These are phyloP conservation scores for Rhododendron simsii DNA, from an alignment of 148 eudicot genomes.

Conservation along the genomic window DNA sequence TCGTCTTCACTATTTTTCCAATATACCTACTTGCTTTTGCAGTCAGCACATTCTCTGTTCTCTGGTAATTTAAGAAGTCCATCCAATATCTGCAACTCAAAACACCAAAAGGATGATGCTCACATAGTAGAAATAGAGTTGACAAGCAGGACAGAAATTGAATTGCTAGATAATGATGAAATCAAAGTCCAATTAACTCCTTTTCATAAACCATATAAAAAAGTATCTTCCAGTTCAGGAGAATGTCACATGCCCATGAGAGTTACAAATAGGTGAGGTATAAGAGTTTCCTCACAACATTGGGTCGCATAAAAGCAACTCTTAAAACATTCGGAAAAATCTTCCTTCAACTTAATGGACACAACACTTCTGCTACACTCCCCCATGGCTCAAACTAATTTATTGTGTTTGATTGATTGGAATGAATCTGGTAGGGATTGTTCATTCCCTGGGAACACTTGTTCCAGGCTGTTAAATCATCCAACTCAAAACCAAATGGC, in stretches of 20 bases:
- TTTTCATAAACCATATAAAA: background rate
- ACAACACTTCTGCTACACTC: background rate
- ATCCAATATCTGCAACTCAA: constrained; percentile 64
- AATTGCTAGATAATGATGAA: background rate
- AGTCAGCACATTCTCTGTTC: constrained; percentile 96
- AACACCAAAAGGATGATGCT: background rate
- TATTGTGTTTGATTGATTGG: background rate
- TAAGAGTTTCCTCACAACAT: background rate
- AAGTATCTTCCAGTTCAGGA: too few relatives aligned
- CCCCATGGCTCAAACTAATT: background rate
- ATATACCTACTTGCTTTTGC: constrained; percentile 77
- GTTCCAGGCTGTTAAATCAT: background rate
- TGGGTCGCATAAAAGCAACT: background rate
- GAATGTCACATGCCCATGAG: background rate
- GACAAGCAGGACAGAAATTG: background rate
- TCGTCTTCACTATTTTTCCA: background rate
- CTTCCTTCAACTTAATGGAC: background rate
- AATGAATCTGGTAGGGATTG: background rate
- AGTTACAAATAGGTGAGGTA: background rate
- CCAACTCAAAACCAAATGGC: too few relatives aligned
- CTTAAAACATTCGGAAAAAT: background rate
- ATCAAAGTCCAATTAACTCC: background rate
- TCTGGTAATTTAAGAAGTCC: constrained; percentile 94
- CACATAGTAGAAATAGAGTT: background rate
- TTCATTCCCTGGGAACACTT: background rate